Evolutionary conservation across 176 grass and related monocot species (phyloP), one percentile per base, ranked within the genome.

Genomic region (Zea luxurians): DNA sequence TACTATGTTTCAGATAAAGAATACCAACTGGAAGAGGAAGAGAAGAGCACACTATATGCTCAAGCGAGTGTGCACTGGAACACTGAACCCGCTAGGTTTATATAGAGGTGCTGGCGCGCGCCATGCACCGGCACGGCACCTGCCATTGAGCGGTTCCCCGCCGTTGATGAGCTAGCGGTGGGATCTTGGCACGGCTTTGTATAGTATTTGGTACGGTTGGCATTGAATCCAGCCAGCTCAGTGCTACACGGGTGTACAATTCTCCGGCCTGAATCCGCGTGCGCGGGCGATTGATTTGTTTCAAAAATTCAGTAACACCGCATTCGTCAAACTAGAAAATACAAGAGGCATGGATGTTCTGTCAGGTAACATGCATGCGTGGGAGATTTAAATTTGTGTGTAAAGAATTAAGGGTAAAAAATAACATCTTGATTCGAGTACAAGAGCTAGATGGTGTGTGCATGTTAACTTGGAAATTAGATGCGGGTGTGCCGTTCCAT

Each of bases 211-310:
- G 27, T 27, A 27, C 27, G 27, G 69, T 21, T 71, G 15, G 38
- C 80, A 74, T 74, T 83, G 45, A 83, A 80, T 79, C 80, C 75
- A 15, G 36, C 73, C 68, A 74, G 75, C 44, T 79, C 53, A 9
- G 34, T 43, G 10, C 52, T 6, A 70, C n/a, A n/a, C 8, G 43
- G 55, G 55, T 21, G 55, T 21, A n/a, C n/a, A 0, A 58, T 58
- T 49, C 66, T 46, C 73, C 12, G 49, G 27, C 27, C 27, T 27
- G 60, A 58, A 15, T 71, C 42, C 5, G 52, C 37, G n/a, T n/a
- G n/a, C n/a, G 35, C 65, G 5, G 35, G 2, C 46, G 20, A 71
- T 44, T 54, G 18, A 44, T 36, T 10, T 54, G 35, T 37, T 8
- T 70, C 67, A 72, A 36, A 55, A 36, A 57, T 17, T 42, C 76